Percentiles rank a stretch among this genome's conserved stretches.
These are phyloP conservation scores for Trichoderma guizhouense DNA, from an alignment of 2,329 filamentous ascomycete species.

Conservation along the genomic window DNA sequence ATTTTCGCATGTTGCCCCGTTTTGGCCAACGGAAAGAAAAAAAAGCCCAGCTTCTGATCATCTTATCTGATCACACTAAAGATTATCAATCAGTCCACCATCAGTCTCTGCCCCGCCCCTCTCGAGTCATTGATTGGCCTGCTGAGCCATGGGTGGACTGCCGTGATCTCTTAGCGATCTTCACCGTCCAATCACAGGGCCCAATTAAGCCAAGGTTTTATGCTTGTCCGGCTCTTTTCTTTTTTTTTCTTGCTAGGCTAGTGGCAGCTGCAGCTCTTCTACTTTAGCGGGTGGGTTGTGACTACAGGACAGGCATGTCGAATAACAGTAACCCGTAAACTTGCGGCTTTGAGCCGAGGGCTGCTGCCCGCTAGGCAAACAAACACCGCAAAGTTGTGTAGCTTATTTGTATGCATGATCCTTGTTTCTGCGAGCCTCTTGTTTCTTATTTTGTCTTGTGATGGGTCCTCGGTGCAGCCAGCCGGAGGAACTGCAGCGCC, in stretches of 20 bases:
- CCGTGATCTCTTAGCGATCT: neutral
- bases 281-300: neutral
- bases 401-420: conserved; percentile 13
- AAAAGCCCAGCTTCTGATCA: neutral
- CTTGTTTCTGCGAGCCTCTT: neutral
- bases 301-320: neutral
- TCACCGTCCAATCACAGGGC: neutral
- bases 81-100: conserved; percentile 17
- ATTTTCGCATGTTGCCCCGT: neutral
- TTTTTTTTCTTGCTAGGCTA: neutral
- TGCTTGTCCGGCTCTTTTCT: neutral
- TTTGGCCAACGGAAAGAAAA: neutral
- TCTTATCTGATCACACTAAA: conserved; percentile 15
- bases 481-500: conserved; percentile 13
- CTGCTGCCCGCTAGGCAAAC: neutral
- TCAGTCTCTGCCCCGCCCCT: neutral
- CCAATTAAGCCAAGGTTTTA: conserved; percentile 1
- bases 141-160: neutral
- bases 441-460: neutral
- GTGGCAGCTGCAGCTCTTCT: neutral
- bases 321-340: neutral
- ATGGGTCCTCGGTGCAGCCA: neutral
- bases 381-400: conserved; percentile 2
- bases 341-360: neutral
- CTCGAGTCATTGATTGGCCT: neutral